phyloP scores from a whole-genome alignment of 2,329 filamentous ascomycete species.

The Nothophaeocryptopus gaeumannii region DNA sequence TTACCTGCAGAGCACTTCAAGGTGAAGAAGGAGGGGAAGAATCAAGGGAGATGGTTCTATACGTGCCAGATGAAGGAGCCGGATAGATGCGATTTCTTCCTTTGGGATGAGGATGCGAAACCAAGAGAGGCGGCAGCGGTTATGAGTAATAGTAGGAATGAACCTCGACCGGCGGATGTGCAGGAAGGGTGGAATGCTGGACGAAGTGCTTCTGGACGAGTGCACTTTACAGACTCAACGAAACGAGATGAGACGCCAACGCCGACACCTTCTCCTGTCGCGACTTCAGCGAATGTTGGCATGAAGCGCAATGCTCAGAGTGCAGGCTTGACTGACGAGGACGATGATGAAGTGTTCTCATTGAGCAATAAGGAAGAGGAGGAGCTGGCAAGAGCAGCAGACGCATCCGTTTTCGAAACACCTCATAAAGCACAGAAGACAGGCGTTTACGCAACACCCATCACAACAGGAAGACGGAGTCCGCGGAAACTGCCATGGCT shows the following conservation, averaged over 20 bases:
- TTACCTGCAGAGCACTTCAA: constrained; percentile 55
- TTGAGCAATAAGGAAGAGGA: constrained; percentile 36
- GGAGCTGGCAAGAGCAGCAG: constrained; percentile 31
- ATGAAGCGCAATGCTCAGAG: constrained; percentile 34
- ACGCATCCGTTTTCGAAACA: constrained; percentile 34
- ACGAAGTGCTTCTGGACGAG: constrained; percentile 9
- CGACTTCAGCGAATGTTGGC: constrained; percentile 6
- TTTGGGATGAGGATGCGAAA: constrained; percentile 56
- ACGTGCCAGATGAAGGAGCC: constrained; percentile 53
- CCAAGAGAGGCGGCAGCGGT: constrained; percentile 48
- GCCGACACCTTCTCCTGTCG: constrained; percentile 23
- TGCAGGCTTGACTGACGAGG: constrained; percentile 22
- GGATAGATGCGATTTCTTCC: constrained; percentile 55
- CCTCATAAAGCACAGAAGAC: constrained; percentile 42
- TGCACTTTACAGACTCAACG: not conserved
- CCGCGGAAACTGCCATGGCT: constrained; percentile 41
- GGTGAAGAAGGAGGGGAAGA: constrained; percentile 56
- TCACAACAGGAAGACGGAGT: constrained; percentile 28
- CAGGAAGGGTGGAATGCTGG: constrained; percentile 32
- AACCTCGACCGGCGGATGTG: constrained; percentile 31
- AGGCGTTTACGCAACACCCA: constrained; percentile 39
- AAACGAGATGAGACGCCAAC: constrained; percentile 10
- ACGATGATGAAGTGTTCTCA: constrained; percentile 31
- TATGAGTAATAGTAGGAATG: constrained; percentile 48
- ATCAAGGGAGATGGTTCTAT: constrained; percentile 54